Evolutionary conservation across 805 yeast species (phyloP), one percentile per base, ranked within the genome.

Genomic region (Kuraishia piskuri): DNA sequence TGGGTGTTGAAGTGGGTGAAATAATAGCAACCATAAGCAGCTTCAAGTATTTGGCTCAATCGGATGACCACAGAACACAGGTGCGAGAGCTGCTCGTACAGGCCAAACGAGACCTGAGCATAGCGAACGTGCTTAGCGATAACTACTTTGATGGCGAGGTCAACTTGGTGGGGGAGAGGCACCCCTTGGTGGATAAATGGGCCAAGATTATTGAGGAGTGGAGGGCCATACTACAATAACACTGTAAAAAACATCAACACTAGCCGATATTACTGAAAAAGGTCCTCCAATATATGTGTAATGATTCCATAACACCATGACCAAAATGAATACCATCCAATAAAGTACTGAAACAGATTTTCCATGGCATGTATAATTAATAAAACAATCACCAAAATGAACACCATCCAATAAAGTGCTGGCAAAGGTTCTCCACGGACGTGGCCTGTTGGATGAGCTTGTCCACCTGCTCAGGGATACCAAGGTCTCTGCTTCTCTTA

Each of bases 301-400:
- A n/a, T n/a, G n/a, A n/a, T n/a, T n/a, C n/a, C n/a, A n/a, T n/a
- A n/a, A n/a, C n/a, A n/a, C 14, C 9, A 31, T 67, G 63, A 92
- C 98, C 99, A 94, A 80, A 92, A 94, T 1, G 98, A 88, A 71
- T 99, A 94, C 99, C 99, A 94, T 20, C 99, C 99, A 57, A 94
- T 87, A 65, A 88, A 94, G 69, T 92, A 98, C 69, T 90, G 97
- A 63, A 98, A 94, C 53, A 94, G 71, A 62, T 94, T 94, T 65
- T 94, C 98, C 26, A 92, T 95, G 50, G 96, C n/a, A n/a, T n/a
- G n/a, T n/a, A n/a, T n/a, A n/a, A n/a, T n/a, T 14, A n/a, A n/a
- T n/a, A n/a, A n/a, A n/a, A n/a, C 14, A 31, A 31, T 67, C 63
- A 92, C 98, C 99, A 94, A 80, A 92, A 94, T 1, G 98, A 88